These are phyloP conservation scores for Globisporangium apiculatum DNA, from an alignment of 352 stramenopile genomes.

Conservation along the genomic window DNA sequence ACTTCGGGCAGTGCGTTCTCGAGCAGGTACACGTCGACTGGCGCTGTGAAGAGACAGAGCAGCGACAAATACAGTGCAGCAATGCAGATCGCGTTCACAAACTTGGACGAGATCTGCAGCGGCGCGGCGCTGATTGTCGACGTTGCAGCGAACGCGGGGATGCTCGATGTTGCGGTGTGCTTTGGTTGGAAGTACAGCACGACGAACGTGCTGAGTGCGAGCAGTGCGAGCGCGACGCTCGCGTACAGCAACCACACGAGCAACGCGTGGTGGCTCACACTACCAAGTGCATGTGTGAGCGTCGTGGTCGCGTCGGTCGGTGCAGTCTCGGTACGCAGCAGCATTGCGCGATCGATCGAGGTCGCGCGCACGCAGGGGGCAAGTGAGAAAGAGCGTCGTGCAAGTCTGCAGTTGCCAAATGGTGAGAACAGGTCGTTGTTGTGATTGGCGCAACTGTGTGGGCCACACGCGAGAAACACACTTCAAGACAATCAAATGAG, in stretches of 20 bases:
- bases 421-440: too few relatives aligned
- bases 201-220: constrained; percentile 40
- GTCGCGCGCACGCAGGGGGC: neutral
- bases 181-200: constrained; percentile 66
- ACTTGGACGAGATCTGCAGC: constrained; percentile 56
- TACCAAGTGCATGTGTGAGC: constrained; percentile 7
- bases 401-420: too few relatives aligned
- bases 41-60: constrained; percentile 70
- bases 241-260: constrained; percentile 64
- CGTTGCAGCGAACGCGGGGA: constrained; percentile 43
- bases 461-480: constrained; percentile 3
- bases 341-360: constrained; percentile 4
- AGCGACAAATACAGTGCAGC: constrained; percentile 62
- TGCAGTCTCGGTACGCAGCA: constrained; percentile 8
- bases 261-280: constrained; percentile 25
- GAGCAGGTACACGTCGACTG: constrained; percentile 73
- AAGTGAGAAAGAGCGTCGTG: neutral
- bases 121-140: constrained; percentile 52
- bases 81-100: constrained; percentile 66
- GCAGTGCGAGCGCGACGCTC: constrained; percentile 45
- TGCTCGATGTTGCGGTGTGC: constrained; percentile 35
- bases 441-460: neutral
- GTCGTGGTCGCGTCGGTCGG: neutral
- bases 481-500: constrained; percentile 2
- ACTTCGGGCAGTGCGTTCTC: constrained; percentile 62